phyloP scores from a whole-genome alignment of 441 rosid species.

The Caryocar brasiliense region DNA sequence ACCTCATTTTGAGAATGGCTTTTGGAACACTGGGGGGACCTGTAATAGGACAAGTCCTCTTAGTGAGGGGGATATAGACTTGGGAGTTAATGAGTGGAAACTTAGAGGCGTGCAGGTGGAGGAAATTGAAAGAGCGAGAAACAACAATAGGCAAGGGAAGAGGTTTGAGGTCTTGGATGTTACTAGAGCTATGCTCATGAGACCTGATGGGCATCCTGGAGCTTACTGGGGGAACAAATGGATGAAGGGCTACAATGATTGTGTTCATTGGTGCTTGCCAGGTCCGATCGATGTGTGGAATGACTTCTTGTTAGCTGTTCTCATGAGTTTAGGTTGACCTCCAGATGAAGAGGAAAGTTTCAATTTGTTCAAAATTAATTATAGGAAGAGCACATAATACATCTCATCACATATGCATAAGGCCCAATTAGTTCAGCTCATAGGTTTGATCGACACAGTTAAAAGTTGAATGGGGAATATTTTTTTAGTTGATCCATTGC shows the following conservation, averaged over 20 bases:
- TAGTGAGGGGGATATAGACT: slow-evolving; percentile 13
- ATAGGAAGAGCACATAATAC: too few species aligned
- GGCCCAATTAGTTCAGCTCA: too few species aligned
- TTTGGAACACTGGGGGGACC: slow-evolving; percentile 65
- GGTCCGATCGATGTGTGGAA: slow-evolving; percentile 79
- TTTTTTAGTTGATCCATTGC: too few species aligned
- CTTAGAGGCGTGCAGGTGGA: slow-evolving; percentile 40
- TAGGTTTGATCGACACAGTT: too few species aligned
- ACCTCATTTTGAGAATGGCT: slow-evolving; percentile 73
- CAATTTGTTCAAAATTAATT: too few species aligned
- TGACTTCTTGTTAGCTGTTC: slow-evolving; percentile 47
- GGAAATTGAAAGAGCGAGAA: slow-evolving; percentile 27
- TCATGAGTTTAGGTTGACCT: slow-evolving; percentile 17
- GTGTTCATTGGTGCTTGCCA: slow-evolving; percentile 89
- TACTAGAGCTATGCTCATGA: slow-evolving; percentile 59
- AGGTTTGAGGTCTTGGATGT: slow-evolving; percentile 48
- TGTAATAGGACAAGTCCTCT: slow-evolving; percentile 54
- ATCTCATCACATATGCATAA: too few species aligned
- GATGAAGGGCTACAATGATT: slow-evolving; percentile 70
- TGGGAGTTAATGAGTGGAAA: slow-evolving; percentile 28
- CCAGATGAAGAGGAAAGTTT: neutral
- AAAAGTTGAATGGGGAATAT: too few species aligned
- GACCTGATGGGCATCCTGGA: slow-evolving; percentile 81
- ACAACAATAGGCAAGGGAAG: slow-evolving; percentile 18
- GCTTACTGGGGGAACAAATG: slow-evolving; percentile 52